Percentiles rank a stretch among this genome's conserved stretches.
phyloP scores from a whole-genome alignment of 148 eudicot species.

The Vaccinium macrocarpon region DNA sequence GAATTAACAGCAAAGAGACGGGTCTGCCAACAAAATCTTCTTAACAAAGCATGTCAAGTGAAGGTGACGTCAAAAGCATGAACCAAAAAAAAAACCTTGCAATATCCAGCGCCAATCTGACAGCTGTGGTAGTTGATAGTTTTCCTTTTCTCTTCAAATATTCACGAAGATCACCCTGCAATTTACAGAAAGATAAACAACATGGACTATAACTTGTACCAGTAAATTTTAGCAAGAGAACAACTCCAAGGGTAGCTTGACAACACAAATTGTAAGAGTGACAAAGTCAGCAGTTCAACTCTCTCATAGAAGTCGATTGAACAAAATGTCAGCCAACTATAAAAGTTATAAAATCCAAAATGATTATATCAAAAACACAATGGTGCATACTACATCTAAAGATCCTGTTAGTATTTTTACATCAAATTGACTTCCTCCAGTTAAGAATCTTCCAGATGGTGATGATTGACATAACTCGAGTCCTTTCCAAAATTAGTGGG shows the following conservation, averaged over 20 bases:
- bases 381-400: neutral
- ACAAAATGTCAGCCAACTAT: neutral
- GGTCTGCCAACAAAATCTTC: neutral
- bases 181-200: slow-evolving; percentile 21
- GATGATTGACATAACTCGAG: neutral
- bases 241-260: neutral
- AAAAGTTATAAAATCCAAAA: neutral
- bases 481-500: neutral
- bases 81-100: slow-evolving; percentile 54
- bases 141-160: slow-evolving; percentile 61
- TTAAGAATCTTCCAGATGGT: neutral
- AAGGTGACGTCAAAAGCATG: slow-evolving; percentile 1
- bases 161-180: slow-evolving; percentile 80
- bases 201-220: neutral
- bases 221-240: neutral
- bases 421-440: neutral
- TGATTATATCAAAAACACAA: neutral
- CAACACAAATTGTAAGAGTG: neutral
- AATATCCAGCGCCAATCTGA: slow-evolving; percentile 82
- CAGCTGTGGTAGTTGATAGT: slow-evolving; percentile 65
- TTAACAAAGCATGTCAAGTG: slow-evolving; percentile 1
- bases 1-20: neutral
- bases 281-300: neutral
- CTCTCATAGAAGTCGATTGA: neutral
- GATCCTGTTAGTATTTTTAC: neutral